phyloP scores from a whole-genome alignment of 1,284 basidiomycete genomes.

The Cutaneotrichosporon dermatis region DNA sequence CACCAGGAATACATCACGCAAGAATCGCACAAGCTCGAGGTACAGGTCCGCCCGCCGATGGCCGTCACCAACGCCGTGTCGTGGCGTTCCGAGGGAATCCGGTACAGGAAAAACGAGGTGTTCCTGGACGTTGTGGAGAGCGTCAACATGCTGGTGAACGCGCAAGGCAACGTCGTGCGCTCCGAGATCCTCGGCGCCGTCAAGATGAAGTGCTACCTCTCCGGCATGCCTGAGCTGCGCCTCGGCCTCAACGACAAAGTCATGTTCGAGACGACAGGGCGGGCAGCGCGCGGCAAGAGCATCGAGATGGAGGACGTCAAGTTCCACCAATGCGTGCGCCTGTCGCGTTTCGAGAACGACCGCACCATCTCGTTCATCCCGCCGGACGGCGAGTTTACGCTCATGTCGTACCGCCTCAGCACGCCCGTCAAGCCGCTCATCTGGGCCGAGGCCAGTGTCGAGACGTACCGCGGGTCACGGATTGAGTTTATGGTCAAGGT shows the following conservation, averaged over 20 bases:
- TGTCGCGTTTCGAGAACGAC: conserved; percentile 98
- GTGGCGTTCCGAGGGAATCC: conserved; percentile 96
- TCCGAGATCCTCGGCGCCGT: conserved; percentile 96
- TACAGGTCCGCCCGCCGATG: conserved; percentile 93
- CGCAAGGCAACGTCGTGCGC: conserved; percentile 93
- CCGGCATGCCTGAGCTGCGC: conserved; percentile 96
- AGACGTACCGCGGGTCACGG: conserved; percentile 85
- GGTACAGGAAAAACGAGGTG: conserved; percentile 98
- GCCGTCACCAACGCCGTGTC: conserved; percentile 98
- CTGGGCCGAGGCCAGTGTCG: conserved; percentile 96
- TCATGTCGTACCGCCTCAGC: conserved; percentile 94
- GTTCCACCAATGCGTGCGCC: conserved; percentile 99
- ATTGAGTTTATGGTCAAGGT: conserved; percentile 99
- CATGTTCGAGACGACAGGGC: conserved; percentile 95
- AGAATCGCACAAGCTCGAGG: conserved; percentile 95
- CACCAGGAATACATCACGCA: conserved; percentile 90
- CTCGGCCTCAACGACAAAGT: conserved; percentile 98
- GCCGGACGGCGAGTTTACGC: conserved; percentile 96
- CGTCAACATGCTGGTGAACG: conserved; percentile 94
- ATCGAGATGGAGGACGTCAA: conserved; percentile 99
- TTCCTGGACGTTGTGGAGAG: conserved; percentile 98
- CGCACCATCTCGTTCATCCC: conserved; percentile 99
- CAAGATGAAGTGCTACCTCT: conserved; percentile 99
- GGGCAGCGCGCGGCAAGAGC: conserved; percentile 90
- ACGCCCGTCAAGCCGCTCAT: conserved; percentile 96